Evolutionary conservation across 192 early-diverging fungal genomes (phyloP), one percentile per base, ranked within the genome.

Genomic region (Jimgerdemannia flammicorona): DNA sequence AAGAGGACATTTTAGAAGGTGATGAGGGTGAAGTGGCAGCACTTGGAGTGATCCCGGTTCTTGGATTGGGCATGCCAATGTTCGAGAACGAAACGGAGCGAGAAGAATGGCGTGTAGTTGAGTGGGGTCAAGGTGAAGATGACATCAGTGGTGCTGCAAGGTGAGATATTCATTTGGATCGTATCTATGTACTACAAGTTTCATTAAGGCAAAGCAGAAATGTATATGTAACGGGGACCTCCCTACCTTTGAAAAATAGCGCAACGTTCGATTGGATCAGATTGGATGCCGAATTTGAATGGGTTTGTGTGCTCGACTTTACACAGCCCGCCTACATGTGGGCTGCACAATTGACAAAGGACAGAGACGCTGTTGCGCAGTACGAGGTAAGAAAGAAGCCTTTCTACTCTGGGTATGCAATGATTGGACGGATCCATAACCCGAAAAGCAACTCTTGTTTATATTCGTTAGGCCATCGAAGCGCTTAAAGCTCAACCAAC

Each of bases 231-330:
- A 65, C 18, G 19, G 66, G 66, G 19, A 66, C 29, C 19, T 66
- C 19, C 66, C 29, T 4, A 20, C 66, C 66, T 20, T 4, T 4
- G 29, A 11, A 76, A 73, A 68, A 77, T 59, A 59, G 89, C 71
- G 88, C 89, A 1, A 89, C 91, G n/a, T 95, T 99, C 49, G 98
- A 99, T 76, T 98, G 96, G 95, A 96, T 99, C 82, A 89, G 96
- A 43, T 79, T 98, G 69, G 97, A 99, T 77, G 93, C 95, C 3
- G 97, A 98, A 68, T 85, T 93, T 70, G 94, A 97, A 71, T 99
- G 98, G 98, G 80, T 97, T 18, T 95, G 95, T 74, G 76, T 89
- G 8, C 92, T 96, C 70, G 86, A 90, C 20, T 95, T 97, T 74
- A 89, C 91, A 72, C 96, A 98, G 81, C 88, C 91, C 0, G 94